Percentiles rank a stretch among this genome's conserved stretches.
Evolutionary conservation across 2,329 filamentous ascomycete species (phyloP).

Genomic region (Ascochyta koolunga): DNA sequence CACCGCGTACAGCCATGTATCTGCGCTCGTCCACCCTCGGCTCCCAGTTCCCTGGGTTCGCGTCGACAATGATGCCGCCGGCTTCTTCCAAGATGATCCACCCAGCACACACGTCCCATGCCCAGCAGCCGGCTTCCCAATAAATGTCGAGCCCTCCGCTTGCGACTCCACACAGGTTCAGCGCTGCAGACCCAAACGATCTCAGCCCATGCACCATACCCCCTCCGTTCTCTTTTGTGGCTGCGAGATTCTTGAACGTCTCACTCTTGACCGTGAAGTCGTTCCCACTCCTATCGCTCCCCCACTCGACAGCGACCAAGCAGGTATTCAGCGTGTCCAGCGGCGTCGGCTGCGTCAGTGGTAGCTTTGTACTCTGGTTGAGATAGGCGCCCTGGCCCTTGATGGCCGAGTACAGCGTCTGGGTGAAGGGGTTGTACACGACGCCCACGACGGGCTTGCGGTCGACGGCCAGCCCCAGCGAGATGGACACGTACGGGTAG

Average conservation of each 20-base stretch:
- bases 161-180: slow-evolving; percentile 76
- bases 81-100: slow-evolving; percentile 79
- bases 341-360: slow-evolving; percentile 60
- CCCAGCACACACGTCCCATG: slow-evolving; percentile 83
- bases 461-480: slow-evolving; percentile 72
- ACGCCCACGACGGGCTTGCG: slow-evolving; percentile 71
- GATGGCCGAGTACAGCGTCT: slow-evolving; percentile 72
- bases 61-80: slow-evolving; percentile 73
- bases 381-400: slow-evolving; percentile 69
- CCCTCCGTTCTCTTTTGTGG: slow-evolving; percentile 65
- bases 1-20: slow-evolving; percentile 58
- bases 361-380: slow-evolving; percentile 49
- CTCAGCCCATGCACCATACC: slow-evolving; percentile 78
- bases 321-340: slow-evolving; percentile 66
- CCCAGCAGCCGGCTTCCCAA: slow-evolving; percentile 85
- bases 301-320: slow-evolving; percentile 77
- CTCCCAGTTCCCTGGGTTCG: slow-evolving; percentile 75
- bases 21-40: slow-evolving; percentile 62
- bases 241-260: slow-evolving; percentile 64
- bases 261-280: slow-evolving; percentile 74
- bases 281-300: slow-evolving; percentile 68
- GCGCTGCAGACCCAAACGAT: slow-evolving; percentile 73
- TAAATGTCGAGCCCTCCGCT: slow-evolving; percentile 74
- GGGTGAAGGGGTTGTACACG: slow-evolving; percentile 79
- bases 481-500: slow-evolving; percentile 76